Evolutionary conservation across 345 rosid genomes (phyloP), one percentile per base, ranked within the genome.

Genomic region (Linum trigynum): DNA sequence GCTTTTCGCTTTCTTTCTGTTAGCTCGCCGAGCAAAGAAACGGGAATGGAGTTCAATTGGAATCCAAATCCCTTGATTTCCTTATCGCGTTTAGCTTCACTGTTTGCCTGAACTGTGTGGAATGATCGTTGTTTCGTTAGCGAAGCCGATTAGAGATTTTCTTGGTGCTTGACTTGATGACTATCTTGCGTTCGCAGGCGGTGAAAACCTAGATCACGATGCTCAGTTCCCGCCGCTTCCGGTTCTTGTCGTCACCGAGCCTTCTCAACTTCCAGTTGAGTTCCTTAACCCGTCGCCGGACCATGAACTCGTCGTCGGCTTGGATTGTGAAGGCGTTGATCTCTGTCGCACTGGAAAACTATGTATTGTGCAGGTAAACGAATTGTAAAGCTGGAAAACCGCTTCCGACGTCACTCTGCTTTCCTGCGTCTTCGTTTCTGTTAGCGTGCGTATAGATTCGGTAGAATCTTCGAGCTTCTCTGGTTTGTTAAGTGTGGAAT

Each of bases 251-350:
- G 97, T 90, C 64, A 86, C 81, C 3, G 71, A 77, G 65, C 81
- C 91, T 45, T 79, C 81, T 68, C 89, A 90, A 72, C 97, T 92
- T 65, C 98, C 97, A 2, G 70, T 69, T 76, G 92, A 86, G 35
- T 92, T 92, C 78, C 63, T 90, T 69, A 72, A 86, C 67, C 98
- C 98, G 59, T 78, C 84, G 4, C 78, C 89, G 36, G 84, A 79
- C 57, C 79, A 64, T 63, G 80, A 74, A 35, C 57, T 92, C 73
- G 82, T 88, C 62, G 68, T 92, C 57, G 98, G 97, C 37, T 88
- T 92, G 76, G 98, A 92, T 66, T 92, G 97, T 23, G 97, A 92
- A 67, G 98, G 98, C 55, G 89, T 86, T 69, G 85, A 90, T 77
- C 90, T 92, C 4, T 90, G 96, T 67, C 85, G 97, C 35, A 74